Evolutionary conservation across 2,329 filamentous ascomycete genomes (phyloP), one percentile per base, ranked within the genome.

Genomic region (Parastagonospora avenae): DNA sequence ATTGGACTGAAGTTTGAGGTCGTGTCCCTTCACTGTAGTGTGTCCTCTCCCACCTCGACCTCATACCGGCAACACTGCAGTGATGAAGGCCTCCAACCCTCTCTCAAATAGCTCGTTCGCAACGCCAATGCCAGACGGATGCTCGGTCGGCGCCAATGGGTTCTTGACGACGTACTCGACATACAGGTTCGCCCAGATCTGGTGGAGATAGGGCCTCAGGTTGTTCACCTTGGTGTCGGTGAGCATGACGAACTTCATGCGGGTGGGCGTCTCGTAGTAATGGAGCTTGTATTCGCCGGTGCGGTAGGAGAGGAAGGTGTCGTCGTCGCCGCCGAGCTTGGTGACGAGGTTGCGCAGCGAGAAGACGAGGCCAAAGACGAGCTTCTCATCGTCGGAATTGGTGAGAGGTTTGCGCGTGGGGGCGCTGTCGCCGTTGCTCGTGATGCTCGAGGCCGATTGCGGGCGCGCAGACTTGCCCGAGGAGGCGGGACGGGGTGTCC

Each of bases 131-230:
- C 85, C 85, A 8, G 81, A 80, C 0, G 82, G 80, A 67, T 87
- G 84, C 63, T 87, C 85, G 1, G 79, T 74, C 0, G 85, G 85
- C 31, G 83, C 82, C 15, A 87, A 74, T 2, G 85, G 85, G 54
- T 85, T 87, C 68, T 87, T 87, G 43, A 87, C 83, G 28, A 87
- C 85, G 67, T 94, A 99, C 78, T 99, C 94, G 14, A 99, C 93
- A 79, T 94, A 99, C 19, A 97, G 84, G 73, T 96, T 97, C 51
- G 97, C 95, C 75, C 97, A 99, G 57, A 99, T 97, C 81, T 99
- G 94, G 73, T 99, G 92, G 67, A 99, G 77, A 16, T 96, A 93
- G 64, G 95, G 91, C 38, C 92, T 85, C 85, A 99, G 93, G 75
- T 92, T 97, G 61, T 89, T 84, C 50, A 91, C 90, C 61, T 86